Evolutionary conservation across 805 yeast species (phyloP).

Genomic region (Ogataea chonburiensis): DNA sequence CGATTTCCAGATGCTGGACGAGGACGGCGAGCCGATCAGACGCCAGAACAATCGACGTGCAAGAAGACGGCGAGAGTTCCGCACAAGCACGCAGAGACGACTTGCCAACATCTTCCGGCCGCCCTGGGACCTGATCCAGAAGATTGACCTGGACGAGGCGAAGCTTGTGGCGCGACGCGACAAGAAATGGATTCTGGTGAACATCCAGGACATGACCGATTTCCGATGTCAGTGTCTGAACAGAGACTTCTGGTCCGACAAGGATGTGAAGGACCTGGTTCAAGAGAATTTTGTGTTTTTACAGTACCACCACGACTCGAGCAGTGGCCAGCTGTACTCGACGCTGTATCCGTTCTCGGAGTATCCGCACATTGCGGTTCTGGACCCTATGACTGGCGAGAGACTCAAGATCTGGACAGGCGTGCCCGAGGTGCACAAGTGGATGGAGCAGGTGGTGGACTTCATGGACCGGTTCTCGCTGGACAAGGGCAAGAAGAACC

Average conservation of each 20-base stretch:
- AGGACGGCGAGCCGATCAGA: slow-evolving; percentile 40
- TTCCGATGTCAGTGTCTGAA: slow-evolving; percentile 88
- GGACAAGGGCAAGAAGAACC: slow-evolving; percentile 62
- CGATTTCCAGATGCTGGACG: slow-evolving; percentile 38
- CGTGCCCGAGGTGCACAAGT: slow-evolving; percentile 57
- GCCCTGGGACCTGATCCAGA: slow-evolving; percentile 85
- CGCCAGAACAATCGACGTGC: slow-evolving; percentile 30
- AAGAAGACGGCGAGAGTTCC: slow-evolving; percentile 29
- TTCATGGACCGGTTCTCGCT: slow-evolving; percentile 67
- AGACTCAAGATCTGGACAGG: slow-evolving; percentile 75
- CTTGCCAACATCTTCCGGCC: slow-evolving; percentile 86
- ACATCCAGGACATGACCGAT: slow-evolving; percentile 82
- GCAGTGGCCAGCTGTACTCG: slow-evolving; percentile 66
- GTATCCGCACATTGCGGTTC: slow-evolving; percentile 85
- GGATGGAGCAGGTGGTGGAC: slow-evolving; percentile 66
- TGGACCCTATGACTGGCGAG: slow-evolving; percentile 97
- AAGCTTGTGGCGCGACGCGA: slow-evolving; percentile 59
- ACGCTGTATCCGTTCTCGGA: slow-evolving; percentile 69
- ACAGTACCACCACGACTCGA: slow-evolving; percentile 80
- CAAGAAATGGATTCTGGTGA: slow-evolving; percentile 80
- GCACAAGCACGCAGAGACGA: slow-evolving; percentile 54
- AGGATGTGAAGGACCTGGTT: slow-evolving; percentile 61
- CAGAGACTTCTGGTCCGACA: slow-evolving; percentile 88
- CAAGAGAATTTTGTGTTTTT: slow-evolving; percentile 72
- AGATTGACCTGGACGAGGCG: slow-evolving; percentile 69